Base-by-base conservation (phyloP, 495 filamentous ascomycete species). In the Lasiosphaeriaceae sp. region DNA sequence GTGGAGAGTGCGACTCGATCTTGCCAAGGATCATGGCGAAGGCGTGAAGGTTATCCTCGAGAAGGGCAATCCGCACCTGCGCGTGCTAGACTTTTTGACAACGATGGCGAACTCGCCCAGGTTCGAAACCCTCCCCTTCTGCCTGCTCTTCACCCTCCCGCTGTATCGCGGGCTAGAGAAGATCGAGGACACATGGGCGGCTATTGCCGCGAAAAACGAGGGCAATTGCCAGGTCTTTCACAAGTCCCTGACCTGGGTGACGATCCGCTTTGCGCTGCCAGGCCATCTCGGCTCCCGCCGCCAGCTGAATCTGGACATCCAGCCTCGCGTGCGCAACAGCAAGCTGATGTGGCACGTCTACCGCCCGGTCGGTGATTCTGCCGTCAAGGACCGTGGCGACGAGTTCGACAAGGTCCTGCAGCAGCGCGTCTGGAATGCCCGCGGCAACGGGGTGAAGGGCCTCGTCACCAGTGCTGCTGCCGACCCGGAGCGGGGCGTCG, bases 41-140 rank as follows among this genome's bases (percentile, higher is more conserved):
- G 45, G 64, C 58, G 29, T 83, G 64, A 58, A 71, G n/a, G 58
- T 90, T 11, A 56, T 63, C 12, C 74, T 97, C 21, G 80, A 86
- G 20, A 64, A 65, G 20, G 75, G 76, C 14, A 96, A 90, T 59
- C 92, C 92, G 0, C 92, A 96, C 66, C 76, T 87, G 45, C 83
- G 88, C 16, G 84, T 92, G 19, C 73, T 82, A 35, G 83, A 88
- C 52, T 72, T 81, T 26, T 74, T 97, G 12, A 80, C 79, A 7
- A 73, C 73, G 17, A 73, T 82, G 37, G 70, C 94, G 50, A 92
- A 92, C 66, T 72, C 68, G 12, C 53, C 62, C 0, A 60, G 61
- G 7, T 71, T 74, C 41, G 54, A 57, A 16, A 57, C 55, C 9
- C 54, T 80, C 0, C 75, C 76, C 12, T 58, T 58, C 20, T 77